Conservation (phyloP, 495 filamentous ascomycete species). For the Trichoderma asperelloides region DNA sequence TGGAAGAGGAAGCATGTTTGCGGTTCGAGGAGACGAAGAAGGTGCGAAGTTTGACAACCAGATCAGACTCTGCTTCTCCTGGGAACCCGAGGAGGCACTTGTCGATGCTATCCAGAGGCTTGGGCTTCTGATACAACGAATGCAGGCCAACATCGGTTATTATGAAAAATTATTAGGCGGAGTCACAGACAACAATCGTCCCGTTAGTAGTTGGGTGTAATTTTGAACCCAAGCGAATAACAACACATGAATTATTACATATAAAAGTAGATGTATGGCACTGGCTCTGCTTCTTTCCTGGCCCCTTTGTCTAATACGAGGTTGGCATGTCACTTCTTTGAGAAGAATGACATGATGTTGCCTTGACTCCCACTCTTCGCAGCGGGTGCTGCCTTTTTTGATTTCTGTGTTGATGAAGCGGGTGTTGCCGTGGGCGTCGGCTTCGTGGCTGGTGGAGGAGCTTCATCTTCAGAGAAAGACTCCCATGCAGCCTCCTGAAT, state of each 20-base stretch:
- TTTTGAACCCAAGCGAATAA: not conserved
- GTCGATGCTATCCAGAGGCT: slow-evolving; percentile 59
- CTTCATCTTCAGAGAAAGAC: slow-evolving; percentile 88
- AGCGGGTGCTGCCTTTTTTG: slow-evolving; percentile 47
- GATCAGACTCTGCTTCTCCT: slow-evolving; percentile 65
- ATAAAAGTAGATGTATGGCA: not conserved
- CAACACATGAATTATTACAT: not conserved
- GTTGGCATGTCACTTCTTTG: slow-evolving; percentile 38
- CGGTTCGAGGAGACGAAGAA: slow-evolving; percentile 49
- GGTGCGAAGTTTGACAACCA: slow-evolving; percentile 40
- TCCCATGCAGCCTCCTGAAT: slow-evolving; percentile 86
- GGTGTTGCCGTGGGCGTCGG: slow-evolving; percentile 20
- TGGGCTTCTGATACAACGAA: slow-evolving; percentile 31
- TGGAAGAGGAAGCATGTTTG: slow-evolving; percentile 56
- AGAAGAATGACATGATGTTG: slow-evolving; percentile 91
- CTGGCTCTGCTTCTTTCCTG: too few species aligned
- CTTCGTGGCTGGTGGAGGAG: slow-evolving; percentile 47
- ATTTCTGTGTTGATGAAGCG: slow-evolving; percentile 26
- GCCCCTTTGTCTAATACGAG: not conserved
- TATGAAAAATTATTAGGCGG: not conserved
- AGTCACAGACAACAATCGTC: not conserved
- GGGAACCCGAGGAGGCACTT: slow-evolving; percentile 61
- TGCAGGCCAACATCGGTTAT: not conserved
- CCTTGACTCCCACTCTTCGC: slow-evolving; percentile 59
- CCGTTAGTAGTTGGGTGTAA: not conserved